A percentile compares a stretch with the other conserved stretches of the same genome.
Conservation (phyloP, 495 filamentous ascomycete genomes). For the Penicillium desertorum region DNA sequence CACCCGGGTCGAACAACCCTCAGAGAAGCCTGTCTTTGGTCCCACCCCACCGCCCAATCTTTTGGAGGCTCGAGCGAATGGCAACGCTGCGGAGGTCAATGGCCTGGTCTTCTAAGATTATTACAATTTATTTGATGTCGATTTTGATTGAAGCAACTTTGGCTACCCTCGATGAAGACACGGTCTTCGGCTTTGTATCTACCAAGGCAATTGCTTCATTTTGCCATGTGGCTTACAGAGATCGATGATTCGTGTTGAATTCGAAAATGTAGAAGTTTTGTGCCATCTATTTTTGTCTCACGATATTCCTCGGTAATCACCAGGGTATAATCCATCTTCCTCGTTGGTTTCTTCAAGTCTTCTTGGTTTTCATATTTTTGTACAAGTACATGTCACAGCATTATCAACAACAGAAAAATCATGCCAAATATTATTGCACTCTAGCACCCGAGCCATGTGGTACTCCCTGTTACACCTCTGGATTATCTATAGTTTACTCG, state of each 20-base stretch:
- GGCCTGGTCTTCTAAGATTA: slow-evolving; percentile 32
- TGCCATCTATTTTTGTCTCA: neutral
- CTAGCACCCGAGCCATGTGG: neutral
- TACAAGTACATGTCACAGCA: slow-evolving; percentile 39
- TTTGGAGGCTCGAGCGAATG: slow-evolving; percentile 46
- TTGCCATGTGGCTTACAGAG: neutral
- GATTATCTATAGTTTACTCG: slow-evolving; percentile 38
- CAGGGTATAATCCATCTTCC: neutral
- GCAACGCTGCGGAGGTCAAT: slow-evolving; percentile 48
- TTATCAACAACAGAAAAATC: slow-evolving; percentile 21
- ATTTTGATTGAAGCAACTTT: slow-evolving; percentile 6
- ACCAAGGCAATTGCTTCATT: neutral
- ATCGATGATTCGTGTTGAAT: neutral
- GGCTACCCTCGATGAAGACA: neutral
- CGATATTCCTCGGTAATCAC: neutral
- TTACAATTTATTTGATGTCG: slow-evolving; percentile 3
- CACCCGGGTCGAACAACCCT: slow-evolving; percentile 32
- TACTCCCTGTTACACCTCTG: neutral
- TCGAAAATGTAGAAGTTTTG: neutral
- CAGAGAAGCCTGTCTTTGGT: slow-evolving; percentile 51
- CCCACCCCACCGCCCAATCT: slow-evolving; percentile 57
- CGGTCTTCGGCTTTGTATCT: neutral
- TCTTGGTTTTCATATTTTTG: slow-evolving; percentile 27
- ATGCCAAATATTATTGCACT: neutral
- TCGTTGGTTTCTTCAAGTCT: slow-evolving; percentile 17